phyloP scores from a whole-genome alignment of 257 asterid species.

The Datura wrightii region DNA sequence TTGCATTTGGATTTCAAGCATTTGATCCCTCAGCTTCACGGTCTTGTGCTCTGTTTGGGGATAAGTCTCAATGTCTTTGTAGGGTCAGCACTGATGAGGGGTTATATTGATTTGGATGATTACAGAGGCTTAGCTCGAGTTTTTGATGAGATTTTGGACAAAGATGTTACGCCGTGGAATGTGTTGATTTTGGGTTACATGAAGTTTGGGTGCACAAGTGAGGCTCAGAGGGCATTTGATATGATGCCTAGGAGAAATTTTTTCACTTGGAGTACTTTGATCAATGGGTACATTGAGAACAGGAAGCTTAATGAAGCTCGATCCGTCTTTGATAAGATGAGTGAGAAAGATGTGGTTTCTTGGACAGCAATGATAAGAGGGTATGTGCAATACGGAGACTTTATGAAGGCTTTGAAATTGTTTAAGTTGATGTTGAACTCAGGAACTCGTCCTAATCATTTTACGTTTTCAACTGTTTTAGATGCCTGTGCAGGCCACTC shows the following conservation, averaged over 20 bases:
- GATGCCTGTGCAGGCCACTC: slow-evolving; percentile 16
- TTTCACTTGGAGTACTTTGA: slow-evolving; percentile 29
- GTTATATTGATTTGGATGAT: slow-evolving; percentile 21
- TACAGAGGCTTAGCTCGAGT: slow-evolving; percentile 11
- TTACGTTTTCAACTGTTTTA: slow-evolving; percentile 45
- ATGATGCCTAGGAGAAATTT: slow-evolving; percentile 6
- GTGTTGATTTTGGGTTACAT: slow-evolving; percentile 29
- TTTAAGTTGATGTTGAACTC: slow-evolving; percentile 49
- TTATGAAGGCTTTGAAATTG: slow-evolving; percentile 45
- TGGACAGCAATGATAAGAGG: slow-evolving; percentile 43
- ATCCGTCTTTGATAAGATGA: not conserved
- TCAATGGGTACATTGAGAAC: slow-evolving; percentile 25
- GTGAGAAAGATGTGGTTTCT: slow-evolving; percentile 48
- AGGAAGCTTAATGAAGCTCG: slow-evolving; percentile 24
- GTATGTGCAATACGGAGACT: slow-evolving; percentile 53
- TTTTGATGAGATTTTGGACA: slow-evolving; percentile 19
- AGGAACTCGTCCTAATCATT: slow-evolving; percentile 43
- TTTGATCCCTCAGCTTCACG: slow-evolving; percentile 27
- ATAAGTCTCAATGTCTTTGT: slow-evolving; percentile 26
- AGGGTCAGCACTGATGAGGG: slow-evolving; percentile 30
- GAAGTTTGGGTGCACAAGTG: slow-evolving; percentile 13
- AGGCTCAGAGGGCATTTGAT: slow-evolving; percentile 18
- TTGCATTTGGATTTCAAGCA: not conserved
- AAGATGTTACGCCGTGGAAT: slow-evolving; percentile 28
- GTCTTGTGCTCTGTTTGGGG: not conserved